Evolutionary conservation across 2,329 filamentous ascomycete genomes (phyloP).

Genomic region (Curvularia verruculosa): DNA sequence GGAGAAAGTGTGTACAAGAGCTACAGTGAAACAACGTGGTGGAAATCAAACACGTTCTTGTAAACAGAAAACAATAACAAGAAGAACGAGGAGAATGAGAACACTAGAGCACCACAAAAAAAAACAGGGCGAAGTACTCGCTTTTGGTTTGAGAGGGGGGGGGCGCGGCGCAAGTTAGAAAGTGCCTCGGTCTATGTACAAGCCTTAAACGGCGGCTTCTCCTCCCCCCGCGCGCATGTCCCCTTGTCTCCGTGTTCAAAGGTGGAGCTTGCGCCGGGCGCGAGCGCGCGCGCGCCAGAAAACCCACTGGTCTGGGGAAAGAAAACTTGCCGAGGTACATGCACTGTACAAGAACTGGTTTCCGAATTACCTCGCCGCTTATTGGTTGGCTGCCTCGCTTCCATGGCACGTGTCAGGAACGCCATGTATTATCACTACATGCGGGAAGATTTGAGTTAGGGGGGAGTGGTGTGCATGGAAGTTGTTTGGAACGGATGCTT

Average conservation of each 20-base stretch:
- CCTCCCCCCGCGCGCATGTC: slow-evolving; percentile 21
- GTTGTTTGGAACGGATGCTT: too few species aligned
- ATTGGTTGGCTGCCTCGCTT: too few species aligned
- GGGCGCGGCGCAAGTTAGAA: too few species aligned
- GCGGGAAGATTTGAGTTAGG: too few species aligned
- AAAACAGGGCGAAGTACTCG: not conserved
- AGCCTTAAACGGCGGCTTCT: slow-evolving; percentile 17
- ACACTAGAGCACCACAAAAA: slow-evolving; percentile 1
- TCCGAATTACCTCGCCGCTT: not conserved
- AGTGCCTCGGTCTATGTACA: slow-evolving; percentile 19
- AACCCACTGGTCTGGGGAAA: slow-evolving; percentile 26
- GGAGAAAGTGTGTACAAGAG: too few species aligned
- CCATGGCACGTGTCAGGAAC: too few species aligned
- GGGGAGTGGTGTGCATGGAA: too few species aligned
- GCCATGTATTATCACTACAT: too few species aligned
- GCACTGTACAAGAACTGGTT: not conserved
- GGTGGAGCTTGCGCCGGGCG: slow-evolving; percentile 25
- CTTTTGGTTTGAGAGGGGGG: too few species aligned
- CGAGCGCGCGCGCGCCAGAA: not conserved
- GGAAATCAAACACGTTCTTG: too few species aligned
- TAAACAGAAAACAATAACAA: too few species aligned
- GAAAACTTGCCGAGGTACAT: slow-evolving; percentile 32
- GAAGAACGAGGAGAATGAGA: not conserved
- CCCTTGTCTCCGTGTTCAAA: slow-evolving; percentile 12
- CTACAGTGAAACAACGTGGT: too few species aligned